Evolutionary conservation across 139 green algal genomes (phyloP), one percentile per base, ranked within the genome.

Genomic region (Micractinium sp.): DNA sequence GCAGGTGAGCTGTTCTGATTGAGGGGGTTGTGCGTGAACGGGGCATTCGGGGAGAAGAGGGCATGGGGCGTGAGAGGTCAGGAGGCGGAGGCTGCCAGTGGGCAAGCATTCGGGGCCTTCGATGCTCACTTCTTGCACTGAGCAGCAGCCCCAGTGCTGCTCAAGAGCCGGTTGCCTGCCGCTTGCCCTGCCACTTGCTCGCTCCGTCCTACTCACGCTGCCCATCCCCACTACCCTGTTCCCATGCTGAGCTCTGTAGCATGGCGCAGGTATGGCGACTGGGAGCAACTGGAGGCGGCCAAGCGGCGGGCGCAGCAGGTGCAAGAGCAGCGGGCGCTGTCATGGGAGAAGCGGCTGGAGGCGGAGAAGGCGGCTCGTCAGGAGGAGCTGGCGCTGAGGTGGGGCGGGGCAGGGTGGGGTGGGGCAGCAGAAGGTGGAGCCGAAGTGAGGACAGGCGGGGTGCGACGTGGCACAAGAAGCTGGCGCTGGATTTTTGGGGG

Each of bases 301-400:
- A 78, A 38, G 61, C 41, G 27, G 61, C 41, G 41, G 12, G 78
- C 27, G 29, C 74, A 39, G 78, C 78, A 36, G 78, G 78, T 25
- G 63, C 63, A 27, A 38, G 25, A 81, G 82, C 61, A 60, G 67
- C 67, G 83, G 38, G 36, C 25, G 38, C 18, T 20, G 47, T 9
- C 13, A 4, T 36, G 14, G 1, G 61, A n/a, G 67, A 41, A 81
- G 83, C 38, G 31, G 29, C 66, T 5, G 38, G n/a, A 25, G 67
- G 38, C 47, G 39, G 38, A 47, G 67, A 29, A n/a, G 25, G 27
- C 35, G 67, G 66, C 27, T 16, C 36, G 83, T 38, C 53, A 84
- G 78, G 78, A 84, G 41, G 29, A 67, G 78, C 38, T 84, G 78
- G 78, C 41, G 19, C 38, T 87, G 67, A 19, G 66, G 31, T 77